Evolutionary conservation across 176 grass and related monocot genomes (phyloP).

Genomic region (Triticum urartu): DNA sequence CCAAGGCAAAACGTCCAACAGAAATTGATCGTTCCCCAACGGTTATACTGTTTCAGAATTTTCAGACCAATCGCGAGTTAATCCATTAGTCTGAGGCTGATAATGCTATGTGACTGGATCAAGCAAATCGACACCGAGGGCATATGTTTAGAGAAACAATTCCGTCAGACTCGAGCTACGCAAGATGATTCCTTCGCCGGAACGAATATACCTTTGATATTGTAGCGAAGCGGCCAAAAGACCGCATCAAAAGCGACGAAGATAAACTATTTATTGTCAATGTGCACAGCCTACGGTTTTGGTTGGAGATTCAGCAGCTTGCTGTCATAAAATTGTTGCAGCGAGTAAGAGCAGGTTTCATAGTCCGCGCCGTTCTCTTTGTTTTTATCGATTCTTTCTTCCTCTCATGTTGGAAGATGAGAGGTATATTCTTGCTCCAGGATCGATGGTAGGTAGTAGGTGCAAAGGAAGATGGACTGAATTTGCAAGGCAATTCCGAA

Average conservation of each 20-base stretch:
- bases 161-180: not conserved
- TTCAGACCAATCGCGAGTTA: not conserved
- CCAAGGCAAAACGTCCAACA: not conserved
- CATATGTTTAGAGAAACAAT: not conserved
- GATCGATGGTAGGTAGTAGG: not conserved
- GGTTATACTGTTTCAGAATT: not conserved
- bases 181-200: not conserved
- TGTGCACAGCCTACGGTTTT: not conserved
- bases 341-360: not conserved
- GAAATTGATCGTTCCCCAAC: not conserved
- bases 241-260: not conserved
- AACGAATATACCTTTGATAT: conserved; percentile 12
- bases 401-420: not conserved
- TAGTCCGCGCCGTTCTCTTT: not conserved
- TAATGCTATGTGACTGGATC: not conserved
- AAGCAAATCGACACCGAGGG: not conserved
- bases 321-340: not conserved
- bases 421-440: not conserved
- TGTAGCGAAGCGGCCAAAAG: not conserved
- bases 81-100: not conserved
- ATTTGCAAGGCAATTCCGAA: not conserved
- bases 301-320: not conserved
- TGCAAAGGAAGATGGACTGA: not conserved
- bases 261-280: not conserved
- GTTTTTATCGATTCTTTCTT: not conserved